These are phyloP conservation scores for Auriscalpium vulgare DNA, from an alignment of 768 basidiomycete genomes.

Conservation along the genomic window DNA sequence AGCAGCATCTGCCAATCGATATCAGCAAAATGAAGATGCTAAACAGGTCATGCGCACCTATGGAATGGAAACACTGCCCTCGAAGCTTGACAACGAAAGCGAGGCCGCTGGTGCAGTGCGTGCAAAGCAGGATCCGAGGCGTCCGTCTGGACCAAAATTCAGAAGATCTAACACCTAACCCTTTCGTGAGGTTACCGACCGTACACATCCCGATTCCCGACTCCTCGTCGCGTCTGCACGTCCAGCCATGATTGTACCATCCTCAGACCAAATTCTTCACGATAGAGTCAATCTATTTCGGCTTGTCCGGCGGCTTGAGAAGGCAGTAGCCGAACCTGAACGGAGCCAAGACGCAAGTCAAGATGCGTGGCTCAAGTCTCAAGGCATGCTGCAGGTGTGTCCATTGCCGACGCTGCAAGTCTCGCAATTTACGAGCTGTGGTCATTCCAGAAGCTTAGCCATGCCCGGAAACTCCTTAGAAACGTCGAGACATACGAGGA, in stretches of 20 bases:
- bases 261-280: conserved; percentile 28
- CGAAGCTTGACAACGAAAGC: no score
- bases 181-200: no score
- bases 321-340: conserved; percentile 32
- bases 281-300: conserved; percentile 64
- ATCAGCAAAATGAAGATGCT: neutral
- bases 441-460: conserved; percentile 6
- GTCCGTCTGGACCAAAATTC: no score
- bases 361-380: conserved; percentile 47
- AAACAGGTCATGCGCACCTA: no score
- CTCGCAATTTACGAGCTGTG: neutral
- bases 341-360: conserved; percentile 30
- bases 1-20: conserved; percentile 52
- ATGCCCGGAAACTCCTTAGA: conserved; percentile 4
- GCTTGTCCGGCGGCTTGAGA: conserved; percentile 55
- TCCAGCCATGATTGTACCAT: neutral
- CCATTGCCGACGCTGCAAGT: neutral
- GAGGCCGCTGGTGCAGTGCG: no score
- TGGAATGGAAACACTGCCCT: no score
- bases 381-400: conserved; percentile 48
- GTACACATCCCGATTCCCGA: no score
- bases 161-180: no score
- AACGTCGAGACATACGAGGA: conserved; percentile 6
- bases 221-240: no score
- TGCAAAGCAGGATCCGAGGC: no score